Conservation (phyloP, 768 basidiomycete genomes). For the Tulasnella sp. region DNA sequence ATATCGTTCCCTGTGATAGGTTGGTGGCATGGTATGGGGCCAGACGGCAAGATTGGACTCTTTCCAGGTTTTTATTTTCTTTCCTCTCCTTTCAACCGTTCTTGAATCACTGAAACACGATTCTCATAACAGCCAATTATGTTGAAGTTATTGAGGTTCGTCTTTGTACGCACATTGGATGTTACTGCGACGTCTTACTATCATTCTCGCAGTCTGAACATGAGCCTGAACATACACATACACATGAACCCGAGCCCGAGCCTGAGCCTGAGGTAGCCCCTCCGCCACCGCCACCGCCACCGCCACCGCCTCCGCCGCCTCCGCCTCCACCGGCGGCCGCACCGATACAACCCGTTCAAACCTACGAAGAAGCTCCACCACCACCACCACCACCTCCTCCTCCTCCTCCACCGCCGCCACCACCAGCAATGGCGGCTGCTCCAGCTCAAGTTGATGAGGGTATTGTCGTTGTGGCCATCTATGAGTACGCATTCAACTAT, state of each 20-base stretch:
- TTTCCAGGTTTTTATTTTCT: too few relatives aligned
- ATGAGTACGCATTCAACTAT: slow-evolving; percentile 44
- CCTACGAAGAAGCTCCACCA: not conserved
- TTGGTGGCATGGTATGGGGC: slow-evolving; percentile 81
- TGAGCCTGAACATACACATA: slow-evolving; percentile 22
- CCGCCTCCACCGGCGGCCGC: slow-evolving; percentile 34
- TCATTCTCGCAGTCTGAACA: slow-evolving; percentile 1
- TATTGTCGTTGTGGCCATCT: slow-evolving; percentile 50
- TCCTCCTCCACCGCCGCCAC: slow-evolving; percentile 37
- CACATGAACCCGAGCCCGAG: slow-evolving; percentile 35
- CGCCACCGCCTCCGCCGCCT: slow-evolving; percentile 23
- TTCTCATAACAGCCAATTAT: slow-evolving; percentile 85
- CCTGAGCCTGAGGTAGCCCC: slow-evolving; percentile 22
- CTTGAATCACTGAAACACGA: slow-evolving; percentile 26
- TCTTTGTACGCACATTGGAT: too few relatives aligned
- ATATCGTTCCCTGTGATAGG: slow-evolving; percentile 25
- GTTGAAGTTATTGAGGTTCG: slow-evolving; percentile 56
- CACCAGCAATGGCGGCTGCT: slow-evolving; percentile 22
- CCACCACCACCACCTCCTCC: slow-evolving; percentile 36
- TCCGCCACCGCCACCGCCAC: slow-evolving; percentile 37
- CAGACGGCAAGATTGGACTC: slow-evolving; percentile 50
- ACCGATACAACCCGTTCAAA: not conserved
- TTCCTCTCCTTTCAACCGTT: too few relatives aligned
- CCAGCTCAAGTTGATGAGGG: slow-evolving; percentile 40
- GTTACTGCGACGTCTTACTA: too few relatives aligned